Conservation (phyloP, 2,329 filamentous ascomycete genomes). For the Xenosphaeropsis pyriputrescens region DNA sequence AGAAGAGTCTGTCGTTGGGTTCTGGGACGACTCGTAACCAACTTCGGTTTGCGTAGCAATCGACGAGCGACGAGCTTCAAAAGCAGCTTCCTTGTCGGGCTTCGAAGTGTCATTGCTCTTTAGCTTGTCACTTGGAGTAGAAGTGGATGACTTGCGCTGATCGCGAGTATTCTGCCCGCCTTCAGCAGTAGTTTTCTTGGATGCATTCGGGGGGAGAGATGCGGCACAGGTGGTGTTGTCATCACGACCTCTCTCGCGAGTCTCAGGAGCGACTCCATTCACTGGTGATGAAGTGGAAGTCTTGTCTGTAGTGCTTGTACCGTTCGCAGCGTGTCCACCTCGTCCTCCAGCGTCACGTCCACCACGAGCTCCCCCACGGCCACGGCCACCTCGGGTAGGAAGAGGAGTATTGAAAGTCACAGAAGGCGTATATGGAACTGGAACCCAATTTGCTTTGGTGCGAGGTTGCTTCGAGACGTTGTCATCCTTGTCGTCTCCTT, state of each 20-base stretch:
- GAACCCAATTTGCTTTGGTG: slow-evolving; percentile 74
- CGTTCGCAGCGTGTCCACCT: slow-evolving; percentile 13
- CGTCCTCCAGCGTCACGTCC: slow-evolving; percentile 23
- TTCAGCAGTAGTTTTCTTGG: slow-evolving; percentile 10
- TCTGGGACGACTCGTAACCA: neutral
- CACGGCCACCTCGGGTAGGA: slow-evolving; percentile 42
- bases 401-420: slow-evolving; percentile 80
- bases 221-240: slow-evolving; percentile 8
- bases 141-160: slow-evolving; percentile 10
- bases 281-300: slow-evolving; percentile 5
- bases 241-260: slow-evolving; percentile 10
- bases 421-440: slow-evolving; percentile 67
- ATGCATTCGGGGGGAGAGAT: slow-evolving; percentile 15
- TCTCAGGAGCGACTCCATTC: slow-evolving; percentile 4
- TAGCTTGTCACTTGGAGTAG: slow-evolving; percentile 3
- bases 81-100: neutral
- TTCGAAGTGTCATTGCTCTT: neutral
- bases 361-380: slow-evolving; percentile 24
- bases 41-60: neutral
- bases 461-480: slow-evolving; percentile 35
- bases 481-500: slow-evolving; percentile 47
- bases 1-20: neutral
- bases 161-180: slow-evolving; percentile 8
- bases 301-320: slow-evolving; percentile 12
- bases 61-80: neutral